These are phyloP conservation scores for Panaeolus papilionaceus DNA, from an alignment of 768 basidiomycete species.

Conservation along the genomic window DNA sequence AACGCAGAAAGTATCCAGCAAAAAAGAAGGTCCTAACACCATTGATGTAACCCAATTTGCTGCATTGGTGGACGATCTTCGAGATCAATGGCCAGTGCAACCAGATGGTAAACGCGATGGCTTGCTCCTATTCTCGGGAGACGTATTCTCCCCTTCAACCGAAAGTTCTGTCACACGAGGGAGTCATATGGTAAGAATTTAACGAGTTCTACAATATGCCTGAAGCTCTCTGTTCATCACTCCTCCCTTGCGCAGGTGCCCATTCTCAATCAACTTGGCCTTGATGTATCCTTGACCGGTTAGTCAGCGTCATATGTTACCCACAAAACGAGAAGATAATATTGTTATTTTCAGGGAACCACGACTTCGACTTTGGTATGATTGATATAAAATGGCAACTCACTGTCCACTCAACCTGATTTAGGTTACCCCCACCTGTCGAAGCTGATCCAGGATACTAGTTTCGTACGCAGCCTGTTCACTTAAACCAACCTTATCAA, in stretches of 20 bases:
- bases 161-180: conserved; percentile 90
- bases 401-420: conserved; percentile 10
- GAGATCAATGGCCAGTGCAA: conserved; percentile 58
- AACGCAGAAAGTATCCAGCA: conserved; percentile 68
- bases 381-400: not conserved
- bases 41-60: conserved; percentile 90
- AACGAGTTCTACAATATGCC: not conserved
- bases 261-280: conserved; percentile 79
- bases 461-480: conserved; percentile 60
- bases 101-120: conserved; percentile 67
- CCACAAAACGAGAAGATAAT: conserved; percentile 3
- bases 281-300: conserved; percentile 86
- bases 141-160: conserved; percentile 85
- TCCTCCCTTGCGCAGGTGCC: conserved; percentile 63
- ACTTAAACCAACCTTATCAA: not conserved
- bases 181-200: conserved; percentile 77
- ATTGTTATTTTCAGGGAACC: conserved; percentile 69
- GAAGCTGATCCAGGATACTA: conserved; percentile 73
- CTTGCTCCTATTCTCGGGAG: conserved; percentile 86
- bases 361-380: conserved; percentile 89
- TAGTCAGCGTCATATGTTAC: conserved; percentile 29
- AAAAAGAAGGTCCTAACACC: conserved; percentile 49
- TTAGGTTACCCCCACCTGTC: conserved; percentile 44
- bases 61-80: conserved; percentile 68
- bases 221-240: not conserved